Percentiles rank a stretch among this genome's conserved stretches.
phyloP scores from a whole-genome alignment of 108 stramenopile species.

The Nitzschia sp. region DNA sequence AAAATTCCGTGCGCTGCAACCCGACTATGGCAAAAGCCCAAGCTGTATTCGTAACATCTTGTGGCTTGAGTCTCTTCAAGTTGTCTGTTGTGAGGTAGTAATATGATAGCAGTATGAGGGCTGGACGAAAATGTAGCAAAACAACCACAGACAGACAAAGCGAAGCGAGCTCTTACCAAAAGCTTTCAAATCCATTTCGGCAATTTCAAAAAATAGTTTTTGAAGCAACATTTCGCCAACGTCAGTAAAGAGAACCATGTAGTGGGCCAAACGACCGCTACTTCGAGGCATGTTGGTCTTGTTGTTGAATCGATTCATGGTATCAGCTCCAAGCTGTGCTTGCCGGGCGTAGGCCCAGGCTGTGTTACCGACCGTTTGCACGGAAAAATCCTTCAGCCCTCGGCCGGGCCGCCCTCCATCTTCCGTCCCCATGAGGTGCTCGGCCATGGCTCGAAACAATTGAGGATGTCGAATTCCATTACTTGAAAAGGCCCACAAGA shows the following conservation, averaged over 20 bases:
- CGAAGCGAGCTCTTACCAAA: conserved; percentile 21
- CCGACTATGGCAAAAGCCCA: conserved; percentile 81
- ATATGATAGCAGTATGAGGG: neutral
- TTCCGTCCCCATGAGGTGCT: conserved; percentile 53
- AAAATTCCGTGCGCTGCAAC: conserved; percentile 60
- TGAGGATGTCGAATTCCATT: conserved; percentile 75
- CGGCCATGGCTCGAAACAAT: conserved; percentile 68
- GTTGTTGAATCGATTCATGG: conserved; percentile 41
- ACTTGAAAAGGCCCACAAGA: conserved; percentile 77
- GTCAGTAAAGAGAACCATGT: conserved; percentile 71
- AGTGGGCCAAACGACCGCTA: conserved; percentile 70
- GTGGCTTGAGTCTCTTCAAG: conserved; percentile 55
- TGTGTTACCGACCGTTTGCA: conserved; percentile 74
- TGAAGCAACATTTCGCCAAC: conserved; percentile 70
- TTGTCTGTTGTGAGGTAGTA: conserved; percentile 21
- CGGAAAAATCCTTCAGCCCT: conserved; percentile 66
- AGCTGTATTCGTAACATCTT: conserved; percentile 71
- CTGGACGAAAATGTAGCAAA: too few species aligned
- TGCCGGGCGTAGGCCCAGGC: conserved; percentile 73
- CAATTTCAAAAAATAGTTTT: conserved; percentile 55
- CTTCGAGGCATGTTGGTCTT: conserved; percentile 33
- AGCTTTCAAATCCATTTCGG: conserved; percentile 46
- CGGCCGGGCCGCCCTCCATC: conserved; percentile 24
- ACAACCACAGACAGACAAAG: neutral
- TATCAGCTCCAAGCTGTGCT: conserved; percentile 68